Percentiles rank a stretch among this genome's conserved stretches.
phyloP scores from a whole-genome alignment of 2,329 filamentous ascomycete genomes.

The Botrytis porri region DNA sequence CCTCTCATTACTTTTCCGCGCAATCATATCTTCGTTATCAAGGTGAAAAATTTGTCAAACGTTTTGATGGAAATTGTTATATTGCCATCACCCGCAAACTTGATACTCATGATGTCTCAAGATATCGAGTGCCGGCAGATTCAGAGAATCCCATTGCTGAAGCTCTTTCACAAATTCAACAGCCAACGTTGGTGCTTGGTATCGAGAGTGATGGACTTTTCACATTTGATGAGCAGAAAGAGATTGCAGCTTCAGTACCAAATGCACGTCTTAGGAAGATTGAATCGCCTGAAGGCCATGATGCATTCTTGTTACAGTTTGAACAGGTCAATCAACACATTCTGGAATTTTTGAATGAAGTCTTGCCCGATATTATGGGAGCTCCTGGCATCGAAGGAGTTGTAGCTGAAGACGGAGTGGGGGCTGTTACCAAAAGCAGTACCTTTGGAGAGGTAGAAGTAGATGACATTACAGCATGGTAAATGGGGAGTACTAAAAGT shows the following conservation, averaged over 20 bases:
- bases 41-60: conserved; percentile 91
- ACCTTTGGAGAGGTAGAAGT: conserved; percentile 95
- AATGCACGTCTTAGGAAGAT: conserved; percentile 79
- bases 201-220: conserved; percentile 96
- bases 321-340: conserved; percentile 93
- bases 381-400: conserved; percentile 47
- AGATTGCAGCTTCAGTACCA: conserved; percentile 78
- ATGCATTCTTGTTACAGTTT: conserved; percentile 94
- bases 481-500: conserved; percentile 29
- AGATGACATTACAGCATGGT: conserved; percentile 95
- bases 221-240: conserved; percentile 93
- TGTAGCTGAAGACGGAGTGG: conserved; percentile 49
- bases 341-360: conserved; percentile 76
- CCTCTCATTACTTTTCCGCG: conserved; percentile 91
- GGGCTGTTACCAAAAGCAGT: conserved; percentile 75
- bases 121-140: conserved; percentile 56
- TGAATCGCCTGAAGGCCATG: conserved; percentile 91
- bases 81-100: conserved; percentile 98
- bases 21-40: conserved; percentile 98
- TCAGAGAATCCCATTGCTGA: conserved; percentile 55
- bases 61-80: conserved; percentile 98
- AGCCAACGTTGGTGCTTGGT: conserved; percentile 86
- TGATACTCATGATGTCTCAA: conserved; percentile 92
- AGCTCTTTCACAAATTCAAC: conserved; percentile 77
- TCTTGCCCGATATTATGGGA: conserved; percentile 84